phyloP scores from a whole-genome alignment of 164 flowering plant genomes.

The Amborella trichopoda region DNA sequence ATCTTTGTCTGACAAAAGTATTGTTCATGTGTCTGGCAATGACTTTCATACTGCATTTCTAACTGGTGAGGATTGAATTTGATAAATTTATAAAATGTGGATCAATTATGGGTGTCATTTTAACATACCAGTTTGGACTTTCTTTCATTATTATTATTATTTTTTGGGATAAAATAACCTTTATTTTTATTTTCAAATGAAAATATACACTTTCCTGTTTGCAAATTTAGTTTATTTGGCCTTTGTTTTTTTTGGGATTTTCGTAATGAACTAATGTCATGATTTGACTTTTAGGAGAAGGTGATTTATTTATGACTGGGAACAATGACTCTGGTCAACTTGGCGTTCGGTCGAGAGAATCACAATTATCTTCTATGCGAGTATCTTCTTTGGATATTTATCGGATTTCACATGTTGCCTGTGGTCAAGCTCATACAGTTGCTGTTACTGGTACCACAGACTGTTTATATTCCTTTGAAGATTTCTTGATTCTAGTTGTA shows the following conservation, averaged over 20 bases:
- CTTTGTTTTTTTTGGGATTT: too few species aligned
- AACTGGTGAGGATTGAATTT: not conserved
- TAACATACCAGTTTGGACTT: too few species aligned
- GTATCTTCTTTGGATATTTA: not conserved
- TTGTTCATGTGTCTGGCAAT: not conserved
- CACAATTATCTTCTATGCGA: not conserved
- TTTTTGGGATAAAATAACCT: too few species aligned
- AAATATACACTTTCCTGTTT: too few species aligned
- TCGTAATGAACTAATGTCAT: too few species aligned
- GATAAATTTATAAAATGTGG: too few species aligned
- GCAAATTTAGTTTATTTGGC: too few species aligned
- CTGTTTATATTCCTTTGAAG: too few species aligned
- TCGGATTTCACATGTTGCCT: constrained; percentile 1
- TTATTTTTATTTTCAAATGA: too few species aligned
- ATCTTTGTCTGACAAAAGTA: not conserved
- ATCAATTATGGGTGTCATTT: too few species aligned
- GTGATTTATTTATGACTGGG: not conserved
- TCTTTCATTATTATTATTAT: too few species aligned
- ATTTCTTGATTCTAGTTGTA: too few species aligned
- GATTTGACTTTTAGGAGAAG: constrained; percentile 1
- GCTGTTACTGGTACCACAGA: constrained; percentile 2
- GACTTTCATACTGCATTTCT: not conserved
- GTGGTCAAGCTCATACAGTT: constrained; percentile 1
- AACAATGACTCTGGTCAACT: not conserved
- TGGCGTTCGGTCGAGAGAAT: not conserved